Base-by-base conservation (phyloP, 1,284 basidiomycete species). In the Cryptococcus neoformans region DNA sequence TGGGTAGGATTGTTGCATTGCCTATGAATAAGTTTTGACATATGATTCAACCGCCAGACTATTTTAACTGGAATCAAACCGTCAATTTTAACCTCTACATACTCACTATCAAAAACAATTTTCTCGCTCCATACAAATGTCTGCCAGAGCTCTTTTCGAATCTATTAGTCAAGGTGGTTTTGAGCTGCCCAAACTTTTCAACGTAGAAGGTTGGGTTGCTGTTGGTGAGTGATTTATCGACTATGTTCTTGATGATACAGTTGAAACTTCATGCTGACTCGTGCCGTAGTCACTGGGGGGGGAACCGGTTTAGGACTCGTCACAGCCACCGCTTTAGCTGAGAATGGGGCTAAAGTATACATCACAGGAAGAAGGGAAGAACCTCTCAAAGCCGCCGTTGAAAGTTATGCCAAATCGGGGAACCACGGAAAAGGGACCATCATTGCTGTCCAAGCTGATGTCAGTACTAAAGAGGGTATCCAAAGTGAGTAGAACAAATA, bases 321-420 rank as follows among this genome's bases (percentile, higher is more conserved):
- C n/a, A 73, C 73, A 9, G 73, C 74, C 11, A 60, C 62, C 7
- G 67, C 74, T 0, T 64, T 76, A 9, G 72, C 72, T 39, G 64
- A 64, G 38, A 77, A 77, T 54, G 75, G 75, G 9, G 65, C 60
- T 34, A 66, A 61, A 49, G 75, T 77, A 8, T 77, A 74, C 63
- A 75, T 76, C 62, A 71, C 71, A 34, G 75, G 75, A 28, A 63
- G 75, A 47, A 63, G 75, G 5, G 56, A 62, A 4, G 70, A 74
- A 37, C 64, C 68, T 9, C 62, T 77, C 6, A 45, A 74, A 39
- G 55, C 63, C 16, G 76, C 74, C 34, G 73, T 63, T 5, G 53
- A 62, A 52, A 28, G 28, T 28, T 28, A 28, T 28, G 58, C 60
- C 9, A 55, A 61, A 36, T 60, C 60, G 9, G 57, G 62, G 3